phyloP scores from a whole-genome alignment of 345 rosid species.

The Lepidium sativum region DNA sequence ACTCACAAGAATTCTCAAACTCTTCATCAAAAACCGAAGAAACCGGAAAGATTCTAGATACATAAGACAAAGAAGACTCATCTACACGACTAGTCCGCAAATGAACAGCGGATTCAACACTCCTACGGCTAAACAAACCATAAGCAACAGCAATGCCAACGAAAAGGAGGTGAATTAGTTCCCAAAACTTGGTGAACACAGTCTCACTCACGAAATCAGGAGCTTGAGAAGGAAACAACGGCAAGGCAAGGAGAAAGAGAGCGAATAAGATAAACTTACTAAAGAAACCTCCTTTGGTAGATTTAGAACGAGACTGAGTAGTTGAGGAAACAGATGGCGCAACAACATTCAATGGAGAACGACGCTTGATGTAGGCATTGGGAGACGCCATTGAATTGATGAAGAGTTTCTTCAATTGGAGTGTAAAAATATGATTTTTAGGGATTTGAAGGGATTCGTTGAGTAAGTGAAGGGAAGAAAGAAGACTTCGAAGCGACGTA shows the following conservation, averaged over 20 bases:
- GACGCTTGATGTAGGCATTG: conserved; percentile 18
- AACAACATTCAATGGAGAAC: conserved; percentile 10
- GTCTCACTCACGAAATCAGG: conserved; percentile 55
- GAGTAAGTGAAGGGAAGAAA: conserved; percentile 31
- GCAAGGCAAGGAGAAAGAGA: conserved; percentile 56
- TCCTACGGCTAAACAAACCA: conserved; percentile 73
- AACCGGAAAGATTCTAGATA: conserved; percentile 40
- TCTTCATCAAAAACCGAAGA: conserved; percentile 57
- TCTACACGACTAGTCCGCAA: conserved; percentile 23
- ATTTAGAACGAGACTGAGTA: not conserved
- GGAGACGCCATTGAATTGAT: conserved; percentile 43
- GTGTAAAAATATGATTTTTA: conserved; percentile 11
- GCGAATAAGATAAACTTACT: conserved; percentile 46
- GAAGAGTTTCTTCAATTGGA: not conserved
- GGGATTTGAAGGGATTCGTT: conserved; percentile 1
- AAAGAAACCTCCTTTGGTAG: conserved; percentile 28
- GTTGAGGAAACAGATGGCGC: not conserved
- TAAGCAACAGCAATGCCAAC: conserved; percentile 80
- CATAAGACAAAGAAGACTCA: conserved; percentile 35
- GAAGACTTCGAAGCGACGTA: conserved; percentile 71
- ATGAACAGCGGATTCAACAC: conserved; percentile 29
- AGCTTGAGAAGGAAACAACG: conserved; percentile 70
- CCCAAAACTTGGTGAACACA: conserved; percentile 60
- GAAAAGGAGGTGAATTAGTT: conserved; percentile 53
- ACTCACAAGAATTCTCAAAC: conserved; percentile 35